Percentiles rank a stretch among this genome's conserved stretches.
Evolutionary conservation across 192 early-diverging fungal genomes (phyloP).

Genomic region (Geosiphon pyriformis): DNA sequence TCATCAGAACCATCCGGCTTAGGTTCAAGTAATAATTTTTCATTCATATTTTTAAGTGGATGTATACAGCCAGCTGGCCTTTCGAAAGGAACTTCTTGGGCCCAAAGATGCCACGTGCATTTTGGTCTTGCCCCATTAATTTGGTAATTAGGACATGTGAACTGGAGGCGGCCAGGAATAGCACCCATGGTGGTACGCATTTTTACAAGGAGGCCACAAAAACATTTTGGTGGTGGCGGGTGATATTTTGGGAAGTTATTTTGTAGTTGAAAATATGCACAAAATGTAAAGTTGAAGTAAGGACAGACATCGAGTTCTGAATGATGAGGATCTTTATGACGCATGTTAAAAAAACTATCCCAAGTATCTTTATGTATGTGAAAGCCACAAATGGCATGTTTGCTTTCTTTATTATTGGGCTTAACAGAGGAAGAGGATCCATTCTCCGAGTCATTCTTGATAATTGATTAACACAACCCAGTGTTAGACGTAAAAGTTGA

Average conservation of each 20-base stretch:
- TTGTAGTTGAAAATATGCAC: slow-evolving; percentile 13
- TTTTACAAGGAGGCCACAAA: slow-evolving; percentile 21
- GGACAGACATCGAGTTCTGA: slow-evolving; percentile 26
- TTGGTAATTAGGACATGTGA: slow-evolving; percentile 27
- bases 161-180: background rate
- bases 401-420: background rate
- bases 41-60: background rate
- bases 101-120: slow-evolving; percentile 27
- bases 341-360: slow-evolving; percentile 8
- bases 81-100: slow-evolving; percentile 22
- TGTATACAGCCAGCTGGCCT: slow-evolving; percentile 17
- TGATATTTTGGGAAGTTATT: slow-evolving; percentile 9
- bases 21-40: slow-evolving; percentile 1
- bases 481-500: background rate
- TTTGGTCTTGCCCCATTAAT: slow-evolving; percentile 31
- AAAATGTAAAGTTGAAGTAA: slow-evolving; percentile 34
- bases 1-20: too few species aligned
- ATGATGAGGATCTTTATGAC: slow-evolving; percentile 3
- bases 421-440: too few species aligned
- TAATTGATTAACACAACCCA: background rate
- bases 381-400: slow-evolving; percentile 27
- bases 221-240: slow-evolving; percentile 24
- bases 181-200: background rate
- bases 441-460: background rate
- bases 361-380: slow-evolving; percentile 31